A percentile compares a stretch with the other conserved stretches of the same genome.
Conservation (phyloP, 2,329 filamentous ascomycete genomes). For the Exophiala aquamarina region DNA sequence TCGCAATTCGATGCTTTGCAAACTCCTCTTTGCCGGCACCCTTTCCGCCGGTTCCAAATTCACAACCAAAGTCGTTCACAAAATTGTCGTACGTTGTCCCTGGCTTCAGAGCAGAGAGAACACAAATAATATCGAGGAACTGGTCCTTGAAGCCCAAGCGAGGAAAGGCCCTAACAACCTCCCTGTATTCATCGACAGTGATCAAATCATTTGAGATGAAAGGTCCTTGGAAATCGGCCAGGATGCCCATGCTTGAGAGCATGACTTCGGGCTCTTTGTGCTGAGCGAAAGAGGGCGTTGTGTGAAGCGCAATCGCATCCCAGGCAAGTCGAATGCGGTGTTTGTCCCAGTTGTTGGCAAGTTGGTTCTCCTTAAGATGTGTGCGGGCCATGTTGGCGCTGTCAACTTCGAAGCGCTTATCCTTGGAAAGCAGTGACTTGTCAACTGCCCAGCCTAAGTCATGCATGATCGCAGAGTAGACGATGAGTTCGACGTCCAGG, state of each 20-base stretch:
- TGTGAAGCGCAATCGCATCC: constrained; percentile 48
- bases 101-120: constrained; percentile 36
- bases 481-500: constrained; percentile 2
- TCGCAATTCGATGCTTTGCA: background rate
- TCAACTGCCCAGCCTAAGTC: constrained; percentile 37
- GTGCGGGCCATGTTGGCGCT: constrained; percentile 46
- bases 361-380: constrained; percentile 29
- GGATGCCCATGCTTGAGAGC: constrained; percentile 8
- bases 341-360: constrained; percentile 36
- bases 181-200: constrained; percentile 32
- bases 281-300: constrained; percentile 38
- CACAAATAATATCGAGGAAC: constrained; percentile 33
- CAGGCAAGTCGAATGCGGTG: constrained; percentile 47
- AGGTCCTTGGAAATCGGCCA: constrained; percentile 15
- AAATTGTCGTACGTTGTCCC: constrained; percentile 36
- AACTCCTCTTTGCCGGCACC: background rate
- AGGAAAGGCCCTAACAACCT: constrained; percentile 32
- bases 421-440: constrained; percentile 35
- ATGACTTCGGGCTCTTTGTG: constrained; percentile 19
- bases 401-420: constrained; percentile 53
- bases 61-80: constrained; percentile 25
- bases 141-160: constrained; percentile 33
- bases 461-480: constrained; percentile 18
- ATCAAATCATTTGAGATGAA: constrained; percentile 19
- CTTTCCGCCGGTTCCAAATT: background rate